Evolutionary conservation across 345 rosid species (phyloP).

Genomic region (Melastoma malabathricum): DNA sequence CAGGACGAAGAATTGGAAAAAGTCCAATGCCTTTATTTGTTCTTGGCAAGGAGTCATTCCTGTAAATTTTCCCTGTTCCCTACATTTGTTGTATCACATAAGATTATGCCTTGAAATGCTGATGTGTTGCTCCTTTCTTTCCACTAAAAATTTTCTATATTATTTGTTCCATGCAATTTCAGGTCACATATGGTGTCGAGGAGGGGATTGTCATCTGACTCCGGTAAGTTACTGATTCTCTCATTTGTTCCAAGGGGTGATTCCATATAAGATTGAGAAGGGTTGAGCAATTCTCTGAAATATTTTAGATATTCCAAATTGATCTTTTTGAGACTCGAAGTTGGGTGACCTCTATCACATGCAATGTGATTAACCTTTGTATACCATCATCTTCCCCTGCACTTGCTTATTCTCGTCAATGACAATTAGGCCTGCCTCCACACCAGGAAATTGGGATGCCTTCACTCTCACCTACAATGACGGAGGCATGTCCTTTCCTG

Average conservation of each 20-base stretch:
- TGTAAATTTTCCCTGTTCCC: constrained; percentile 16
- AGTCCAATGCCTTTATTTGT: constrained; percentile 21
- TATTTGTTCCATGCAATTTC: constrained; percentile 9
- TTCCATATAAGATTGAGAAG: not conserved
- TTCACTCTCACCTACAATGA: constrained; percentile 97
- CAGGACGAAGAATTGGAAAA: constrained; percentile 18
- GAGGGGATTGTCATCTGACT: constrained; percentile 64
- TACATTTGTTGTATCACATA: not conserved
- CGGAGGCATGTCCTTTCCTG: constrained; percentile 42
- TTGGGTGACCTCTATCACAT: no score
- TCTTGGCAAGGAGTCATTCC: constrained; percentile 15
- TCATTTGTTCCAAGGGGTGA: not conserved
- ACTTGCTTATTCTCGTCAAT: constrained; percentile 3
- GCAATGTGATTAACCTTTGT: not conserved
- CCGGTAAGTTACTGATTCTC: constrained; percentile 22
- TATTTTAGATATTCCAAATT: not conserved
- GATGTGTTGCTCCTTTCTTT: not conserved
- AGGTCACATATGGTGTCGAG: constrained; percentile 35
- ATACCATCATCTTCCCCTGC: not conserved
- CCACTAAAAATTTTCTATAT: constrained; percentile 1
- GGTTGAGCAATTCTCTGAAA: no score
- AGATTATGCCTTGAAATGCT: no score
- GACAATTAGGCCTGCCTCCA: constrained; percentile 72
- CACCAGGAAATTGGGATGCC: constrained; percentile 99
- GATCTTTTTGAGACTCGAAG: no score